Conservation (phyloP, 441 rosid species). For the Brassica balearica region DNA sequence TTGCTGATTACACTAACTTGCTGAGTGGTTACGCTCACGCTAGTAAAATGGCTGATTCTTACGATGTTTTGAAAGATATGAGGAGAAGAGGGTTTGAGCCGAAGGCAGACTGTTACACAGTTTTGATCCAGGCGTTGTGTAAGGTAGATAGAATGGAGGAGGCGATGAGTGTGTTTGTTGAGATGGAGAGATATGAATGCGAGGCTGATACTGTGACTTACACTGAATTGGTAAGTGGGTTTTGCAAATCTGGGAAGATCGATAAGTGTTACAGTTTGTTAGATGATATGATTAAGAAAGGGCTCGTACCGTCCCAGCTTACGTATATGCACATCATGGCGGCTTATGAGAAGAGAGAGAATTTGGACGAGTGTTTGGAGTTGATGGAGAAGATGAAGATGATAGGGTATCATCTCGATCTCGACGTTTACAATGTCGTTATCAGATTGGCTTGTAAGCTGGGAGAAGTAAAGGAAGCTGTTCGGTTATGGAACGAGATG, state of each 20-base stretch:
- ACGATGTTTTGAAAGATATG: conserved; percentile 76
- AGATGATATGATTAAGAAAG: conserved; percentile 59
- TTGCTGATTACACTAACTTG: conserved; percentile 75
- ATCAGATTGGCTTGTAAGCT: conserved; percentile 75
- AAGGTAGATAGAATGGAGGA: conserved; percentile 71
- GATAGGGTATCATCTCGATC: conserved; percentile 60
- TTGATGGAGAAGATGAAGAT: conserved; percentile 63
- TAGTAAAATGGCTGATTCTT: conserved; percentile 73
- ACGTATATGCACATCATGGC: conserved; percentile 75
- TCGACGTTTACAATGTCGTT: conserved; percentile 58
- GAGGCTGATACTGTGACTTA: conserved; percentile 73
- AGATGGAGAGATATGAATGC: conserved; percentile 75
- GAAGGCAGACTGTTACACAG: conserved; percentile 68
- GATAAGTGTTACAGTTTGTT: conserved; percentile 65
- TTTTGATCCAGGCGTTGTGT: conserved; percentile 73
- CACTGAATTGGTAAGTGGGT: conserved; percentile 74
- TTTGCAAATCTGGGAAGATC: conserved; percentile 71
- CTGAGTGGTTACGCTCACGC: conserved; percentile 63
- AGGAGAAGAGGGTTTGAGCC: conserved; percentile 65
- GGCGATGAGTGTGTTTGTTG: conserved; percentile 65
- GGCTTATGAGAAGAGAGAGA: conserved; percentile 76
- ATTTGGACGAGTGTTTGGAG: conserved; percentile 67
- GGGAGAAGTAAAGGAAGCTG: conserved; percentile 65
- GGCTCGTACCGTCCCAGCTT: conserved; percentile 56
- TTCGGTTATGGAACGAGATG: conserved; percentile 70